These are phyloP conservation scores for Panaeolus papilionaceus DNA, from an alignment of 768 basidiomycete genomes.

Conservation along the genomic window DNA sequence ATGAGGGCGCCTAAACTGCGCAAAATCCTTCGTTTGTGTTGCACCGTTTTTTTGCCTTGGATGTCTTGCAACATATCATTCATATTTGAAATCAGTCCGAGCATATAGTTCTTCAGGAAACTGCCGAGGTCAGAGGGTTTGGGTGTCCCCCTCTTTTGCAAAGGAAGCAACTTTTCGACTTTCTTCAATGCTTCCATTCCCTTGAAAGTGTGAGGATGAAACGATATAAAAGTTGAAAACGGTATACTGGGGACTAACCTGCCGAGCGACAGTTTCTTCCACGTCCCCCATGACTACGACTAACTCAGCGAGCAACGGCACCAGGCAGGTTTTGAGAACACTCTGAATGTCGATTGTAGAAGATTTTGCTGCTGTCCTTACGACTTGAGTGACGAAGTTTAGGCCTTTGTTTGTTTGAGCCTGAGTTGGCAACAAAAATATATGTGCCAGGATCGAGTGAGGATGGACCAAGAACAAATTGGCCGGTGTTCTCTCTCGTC, in stretches of 20 bases:
- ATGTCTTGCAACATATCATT: slow-evolving; percentile 89
- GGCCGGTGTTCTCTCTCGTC: slow-evolving; percentile 20
- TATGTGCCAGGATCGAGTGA: slow-evolving; percentile 65
- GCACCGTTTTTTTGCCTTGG: slow-evolving; percentile 73
- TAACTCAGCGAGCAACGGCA: slow-evolving; percentile 75
- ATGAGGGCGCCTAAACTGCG: slow-evolving; percentile 80
- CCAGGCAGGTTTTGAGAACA: slow-evolving; percentile 69
- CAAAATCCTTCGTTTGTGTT: slow-evolving; percentile 77
- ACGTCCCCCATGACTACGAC: slow-evolving; percentile 82
- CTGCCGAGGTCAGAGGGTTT: slow-evolving; percentile 49
- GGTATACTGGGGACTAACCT: slow-evolving; percentile 44
- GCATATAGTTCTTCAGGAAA: slow-evolving; percentile 78
- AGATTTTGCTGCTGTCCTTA: slow-evolving; percentile 52
- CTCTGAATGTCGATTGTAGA: slow-evolving; percentile 49
- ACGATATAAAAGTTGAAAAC: neutral
- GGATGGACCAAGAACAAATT: slow-evolving; percentile 45
- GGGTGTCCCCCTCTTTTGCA: slow-evolving; percentile 34
- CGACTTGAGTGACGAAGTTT: slow-evolving; percentile 63
- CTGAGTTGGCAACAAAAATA: slow-evolving; percentile 64
- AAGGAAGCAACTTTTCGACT: slow-evolving; percentile 52
- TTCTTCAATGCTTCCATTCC: slow-evolving; percentile 44
- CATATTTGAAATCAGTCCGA: slow-evolving; percentile 84
- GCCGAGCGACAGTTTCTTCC: slow-evolving; percentile 46
- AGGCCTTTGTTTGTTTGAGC: slow-evolving; percentile 64
- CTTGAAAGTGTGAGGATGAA: slow-evolving; percentile 25